Percentiles rank a stretch among this genome's conserved stretches.
phyloP scores from a whole-genome alignment of 495 filamentous ascomycete genomes.

The Penicillium steckii region DNA sequence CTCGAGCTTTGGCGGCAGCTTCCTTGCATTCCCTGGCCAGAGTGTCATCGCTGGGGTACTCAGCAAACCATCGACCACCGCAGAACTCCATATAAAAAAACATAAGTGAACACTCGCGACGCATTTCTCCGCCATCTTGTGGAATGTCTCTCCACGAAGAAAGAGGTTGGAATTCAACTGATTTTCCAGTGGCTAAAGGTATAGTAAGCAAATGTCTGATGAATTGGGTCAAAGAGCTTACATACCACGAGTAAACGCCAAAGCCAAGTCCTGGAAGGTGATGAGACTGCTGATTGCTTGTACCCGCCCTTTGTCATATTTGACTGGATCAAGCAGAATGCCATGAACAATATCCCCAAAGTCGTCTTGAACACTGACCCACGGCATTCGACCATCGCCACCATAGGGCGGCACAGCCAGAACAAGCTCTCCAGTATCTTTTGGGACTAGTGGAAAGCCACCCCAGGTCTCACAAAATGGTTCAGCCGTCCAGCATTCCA shows the following conservation, averaged over 20 bases:
- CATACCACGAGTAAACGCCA: neutral
- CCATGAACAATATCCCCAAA: neutral
- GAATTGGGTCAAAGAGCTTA: neutral
- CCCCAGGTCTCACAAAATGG: neutral
- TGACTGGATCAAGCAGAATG: neutral
- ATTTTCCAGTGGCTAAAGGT: neutral
- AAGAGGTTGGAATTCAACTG: too few species aligned
- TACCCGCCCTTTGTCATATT: neutral
- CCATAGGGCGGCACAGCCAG: neutral
- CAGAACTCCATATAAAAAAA: conserved; percentile 6
- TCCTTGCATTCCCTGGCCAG: neutral
- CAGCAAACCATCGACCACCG: conserved; percentile 2
- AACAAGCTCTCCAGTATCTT: neutral
- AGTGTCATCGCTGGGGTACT: neutral
- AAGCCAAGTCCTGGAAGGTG: neutral
- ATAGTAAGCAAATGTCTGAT: neutral
- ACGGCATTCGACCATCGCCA: neutral
- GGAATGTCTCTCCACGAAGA: too few species aligned
- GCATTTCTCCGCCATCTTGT: too few species aligned
- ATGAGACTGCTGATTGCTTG: neutral
- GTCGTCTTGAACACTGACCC: neutral
- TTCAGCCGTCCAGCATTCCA: neutral
- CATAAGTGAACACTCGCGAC: too few species aligned
- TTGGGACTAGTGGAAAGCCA: neutral
- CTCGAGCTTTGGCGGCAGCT: neutral